Conservation (phyloP, 305 asterid species). For the Fraxinus sp. region DNA sequence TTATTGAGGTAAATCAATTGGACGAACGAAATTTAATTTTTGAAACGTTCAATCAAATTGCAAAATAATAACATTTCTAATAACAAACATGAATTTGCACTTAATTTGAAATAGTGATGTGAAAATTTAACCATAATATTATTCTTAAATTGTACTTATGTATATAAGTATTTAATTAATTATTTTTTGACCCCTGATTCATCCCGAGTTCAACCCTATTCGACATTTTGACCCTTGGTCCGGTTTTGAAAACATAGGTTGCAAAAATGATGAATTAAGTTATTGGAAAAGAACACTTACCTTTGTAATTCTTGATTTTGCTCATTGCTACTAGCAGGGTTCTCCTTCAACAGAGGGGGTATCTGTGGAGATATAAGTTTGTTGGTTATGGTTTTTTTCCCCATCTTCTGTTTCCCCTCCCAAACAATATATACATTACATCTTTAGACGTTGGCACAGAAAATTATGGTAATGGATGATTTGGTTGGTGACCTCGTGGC, state of each 20-base stretch:
- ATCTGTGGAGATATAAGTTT: background rate
- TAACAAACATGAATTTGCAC: background rate
- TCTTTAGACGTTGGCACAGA: background rate
- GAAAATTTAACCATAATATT: background rate
- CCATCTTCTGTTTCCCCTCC: background rate
- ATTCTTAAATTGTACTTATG: background rate
- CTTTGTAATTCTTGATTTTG: background rate
- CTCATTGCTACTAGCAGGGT: background rate
- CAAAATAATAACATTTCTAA: background rate
- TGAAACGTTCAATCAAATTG: background rate
- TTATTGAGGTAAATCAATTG: background rate
- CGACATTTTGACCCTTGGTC: background rate
- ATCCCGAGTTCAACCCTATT: background rate
- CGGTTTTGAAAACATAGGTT: background rate
- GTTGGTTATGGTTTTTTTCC: background rate
- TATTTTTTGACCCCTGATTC: background rate
- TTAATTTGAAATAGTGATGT: background rate
- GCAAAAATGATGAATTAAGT: slow-evolving; percentile 15
- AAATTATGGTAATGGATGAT: background rate
- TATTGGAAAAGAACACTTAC: background rate
- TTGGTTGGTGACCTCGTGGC: background rate
- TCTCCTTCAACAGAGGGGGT: background rate
- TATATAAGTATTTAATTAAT: background rate
- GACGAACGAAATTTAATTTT: background rate
- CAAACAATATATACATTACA: background rate